Base-by-base conservation (phyloP, 192 early-diverging fungal species). In the Coemansia umbellata region DNA sequence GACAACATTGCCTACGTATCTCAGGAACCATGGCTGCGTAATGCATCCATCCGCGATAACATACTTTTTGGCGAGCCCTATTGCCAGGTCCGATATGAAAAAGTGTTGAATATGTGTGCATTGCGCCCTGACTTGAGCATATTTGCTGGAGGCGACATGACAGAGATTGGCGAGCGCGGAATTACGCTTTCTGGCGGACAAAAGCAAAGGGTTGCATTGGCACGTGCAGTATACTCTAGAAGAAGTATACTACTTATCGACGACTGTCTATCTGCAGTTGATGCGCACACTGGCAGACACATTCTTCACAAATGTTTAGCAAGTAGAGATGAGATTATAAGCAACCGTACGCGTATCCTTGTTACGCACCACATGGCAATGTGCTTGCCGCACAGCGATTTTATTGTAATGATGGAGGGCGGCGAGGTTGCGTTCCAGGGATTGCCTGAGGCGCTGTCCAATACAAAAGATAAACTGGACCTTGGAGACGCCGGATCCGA, bases 201-300 rank as follows among this genome's bases (percentile, higher is more conserved):
- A 66, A 92, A 90, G 64, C 85, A 85, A 44, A 69, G 91, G 15
- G 81, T 96, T 15, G 66, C 87, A 3, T 74, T 95, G 51, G 92
- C 91, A 17, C 81, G 93, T 37, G 91, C 92, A 9, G 69, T 93
- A 8, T 96, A 94, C 63, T 81, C 77, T n/a, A 54, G 75, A n/a
- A n/a, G n/a, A n/a, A 47, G 39, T 8, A 52, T 64, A 19, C 56
- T 94, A 23, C 61, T 94, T 8, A 63, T 92, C 40, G 93, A 95
- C 58, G 94, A 93, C 62, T 89, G 87, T 60, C 76, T 95, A 35
- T 90, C 88, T 26, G 96, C 96, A 22, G 94, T 97, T 2, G 96
- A 98, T 58, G 84, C 90, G 5, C 93, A 93, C 31, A 97, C 94
- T 1, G 93, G 88, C 11, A 82, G 81, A 33, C 87, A 91, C 50